These are phyloP conservation scores for Dothistroma pini DNA, from an alignment of 2,329 filamentous ascomycete genomes.

Conservation along the genomic window DNA sequence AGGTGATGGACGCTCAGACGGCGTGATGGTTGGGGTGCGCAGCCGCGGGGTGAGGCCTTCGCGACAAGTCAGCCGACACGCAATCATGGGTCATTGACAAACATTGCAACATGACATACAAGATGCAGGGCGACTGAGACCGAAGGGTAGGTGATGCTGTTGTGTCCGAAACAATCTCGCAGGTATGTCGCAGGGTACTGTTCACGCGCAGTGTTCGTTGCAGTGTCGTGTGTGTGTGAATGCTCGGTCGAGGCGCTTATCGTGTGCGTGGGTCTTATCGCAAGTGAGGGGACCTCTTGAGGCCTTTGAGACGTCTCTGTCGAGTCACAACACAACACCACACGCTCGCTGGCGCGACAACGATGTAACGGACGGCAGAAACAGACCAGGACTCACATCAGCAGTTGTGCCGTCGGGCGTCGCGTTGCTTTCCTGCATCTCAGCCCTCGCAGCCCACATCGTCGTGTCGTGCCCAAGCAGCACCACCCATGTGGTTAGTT, in stretches of 20 bases:
- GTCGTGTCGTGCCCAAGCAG: background rate
- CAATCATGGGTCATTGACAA: background rate
- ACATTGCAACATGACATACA: background rate
- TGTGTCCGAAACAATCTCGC: conserved; percentile 4
- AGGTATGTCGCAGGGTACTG: background rate
- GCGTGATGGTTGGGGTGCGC: background rate
- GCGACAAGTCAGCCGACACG: conserved; percentile 7
- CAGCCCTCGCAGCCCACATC: background rate
- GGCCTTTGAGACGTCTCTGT: background rate
- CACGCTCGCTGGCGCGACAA: conserved; percentile 1
- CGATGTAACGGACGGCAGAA: background rate
- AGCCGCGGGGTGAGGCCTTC: background rate
- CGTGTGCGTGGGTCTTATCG: background rate
- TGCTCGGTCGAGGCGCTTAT: background rate
- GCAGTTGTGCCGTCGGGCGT: background rate
- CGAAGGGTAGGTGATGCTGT: background rate
- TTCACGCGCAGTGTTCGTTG: background rate
- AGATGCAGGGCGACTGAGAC: background rate
- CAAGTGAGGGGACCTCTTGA: background rate
- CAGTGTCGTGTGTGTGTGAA: background rate
- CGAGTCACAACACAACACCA: background rate
- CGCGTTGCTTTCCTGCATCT: background rate
- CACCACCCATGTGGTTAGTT: conserved; percentile 1
- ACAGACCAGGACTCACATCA: background rate
- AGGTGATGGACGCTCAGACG: background rate